Percentiles rank a stretch among this genome's conserved stretches.
These are phyloP conservation scores for Akanthomyces lecanii DNA, from an alignment of 2,329 filamentous ascomycete species.

Conservation along the genomic window DNA sequence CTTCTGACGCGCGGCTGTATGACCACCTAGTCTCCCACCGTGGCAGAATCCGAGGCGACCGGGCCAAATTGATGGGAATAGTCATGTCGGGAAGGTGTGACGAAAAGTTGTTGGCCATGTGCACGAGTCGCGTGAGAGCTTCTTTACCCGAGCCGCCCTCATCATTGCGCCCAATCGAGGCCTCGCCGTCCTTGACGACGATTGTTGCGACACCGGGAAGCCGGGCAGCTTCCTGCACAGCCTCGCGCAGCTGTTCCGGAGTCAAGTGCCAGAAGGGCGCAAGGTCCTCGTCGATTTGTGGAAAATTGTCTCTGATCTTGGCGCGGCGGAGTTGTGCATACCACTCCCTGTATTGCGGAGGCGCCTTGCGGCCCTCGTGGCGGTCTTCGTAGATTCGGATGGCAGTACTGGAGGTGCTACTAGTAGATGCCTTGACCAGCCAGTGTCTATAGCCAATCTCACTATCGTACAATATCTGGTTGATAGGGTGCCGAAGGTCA, in stretches of 20 bases:
- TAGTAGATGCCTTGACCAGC: conserved; percentile 44
- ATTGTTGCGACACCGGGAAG: conserved; percentile 44
- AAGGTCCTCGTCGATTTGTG: conserved; percentile 71
- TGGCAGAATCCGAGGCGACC: conserved; percentile 33
- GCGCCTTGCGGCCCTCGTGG: conserved; percentile 63
- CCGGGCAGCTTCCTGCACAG: conserved; percentile 39
- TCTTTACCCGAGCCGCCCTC: conserved; percentile 30
- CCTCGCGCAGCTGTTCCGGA: conserved; percentile 62
- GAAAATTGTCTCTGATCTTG: conserved; percentile 73
- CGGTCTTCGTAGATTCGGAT: conserved; percentile 47
- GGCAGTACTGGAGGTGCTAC: conserved; percentile 44
- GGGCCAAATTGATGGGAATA: conserved; percentile 72
- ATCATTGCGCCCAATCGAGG: conserved; percentile 34
- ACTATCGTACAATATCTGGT: conserved; percentile 45
- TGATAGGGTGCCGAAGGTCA: conserved; percentile 41
- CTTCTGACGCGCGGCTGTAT: conserved; percentile 10
- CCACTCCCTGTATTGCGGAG: conserved; percentile 81
- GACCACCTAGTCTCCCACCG: conserved; percentile 56
- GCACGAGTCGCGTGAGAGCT: conserved; percentile 44
- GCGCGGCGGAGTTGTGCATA: conserved; percentile 73
- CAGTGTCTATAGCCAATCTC: conserved; percentile 46
- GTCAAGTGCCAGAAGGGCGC: conserved; percentile 73
- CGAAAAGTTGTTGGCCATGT: conserved; percentile 69
- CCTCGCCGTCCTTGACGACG: conserved; percentile 61
- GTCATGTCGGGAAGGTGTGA: conserved; percentile 77